Conservation (phyloP, 202 grass and related monocot species). For the Dendrocalamus latiflorus region DNA sequence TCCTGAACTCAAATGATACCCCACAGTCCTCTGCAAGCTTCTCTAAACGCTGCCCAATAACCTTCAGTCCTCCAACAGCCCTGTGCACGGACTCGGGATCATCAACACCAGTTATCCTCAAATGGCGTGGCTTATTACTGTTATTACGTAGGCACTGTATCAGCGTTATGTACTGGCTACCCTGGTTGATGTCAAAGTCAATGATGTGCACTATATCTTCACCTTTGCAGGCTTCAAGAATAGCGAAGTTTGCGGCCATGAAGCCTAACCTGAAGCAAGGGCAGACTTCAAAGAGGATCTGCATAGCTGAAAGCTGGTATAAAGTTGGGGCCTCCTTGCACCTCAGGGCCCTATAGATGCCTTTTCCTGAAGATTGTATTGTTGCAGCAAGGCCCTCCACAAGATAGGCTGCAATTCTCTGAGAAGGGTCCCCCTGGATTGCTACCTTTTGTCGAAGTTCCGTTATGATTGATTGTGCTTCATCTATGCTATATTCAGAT, state of each 20-base stretch:
- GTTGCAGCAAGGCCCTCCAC: slow-evolving; percentile 67
- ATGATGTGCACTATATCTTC: slow-evolving; percentile 65
- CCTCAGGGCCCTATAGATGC: slow-evolving; percentile 66
- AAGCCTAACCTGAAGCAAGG: too few relatives aligned
- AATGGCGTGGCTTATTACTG: slow-evolving; percentile 36
- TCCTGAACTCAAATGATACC: slow-evolving; percentile 55
- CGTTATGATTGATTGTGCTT: slow-evolving; percentile 61
- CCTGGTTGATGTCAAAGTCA: slow-evolving; percentile 82
- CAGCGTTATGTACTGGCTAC: slow-evolving; percentile 65
- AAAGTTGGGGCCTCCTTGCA: too few relatives aligned
- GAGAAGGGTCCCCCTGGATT: slow-evolving; percentile 69
- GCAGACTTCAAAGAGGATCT: too few relatives aligned
- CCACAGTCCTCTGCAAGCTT: slow-evolving; percentile 55
- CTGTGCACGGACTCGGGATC: slow-evolving; percentile 68
- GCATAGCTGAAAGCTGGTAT: too few relatives aligned
- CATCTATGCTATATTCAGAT: slow-evolving; percentile 43
- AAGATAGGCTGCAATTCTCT: slow-evolving; percentile 63
- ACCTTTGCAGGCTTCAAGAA: slow-evolving; percentile 60
- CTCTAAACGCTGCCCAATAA: slow-evolving; percentile 59
- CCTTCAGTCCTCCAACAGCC: slow-evolving; percentile 56
- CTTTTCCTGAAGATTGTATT: slow-evolving; percentile 62
- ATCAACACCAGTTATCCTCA: slow-evolving; percentile 72
- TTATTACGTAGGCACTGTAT: slow-evolving; percentile 41
- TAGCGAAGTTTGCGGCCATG: slow-evolving; percentile 65
- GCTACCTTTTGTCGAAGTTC: slow-evolving; percentile 64